A percentile compares a stretch with the other conserved stretches of the same genome.
Evolutionary conservation across 495 filamentous ascomycete genomes (phyloP).

Genomic region (Hypomontagnella submonticulosa): DNA sequence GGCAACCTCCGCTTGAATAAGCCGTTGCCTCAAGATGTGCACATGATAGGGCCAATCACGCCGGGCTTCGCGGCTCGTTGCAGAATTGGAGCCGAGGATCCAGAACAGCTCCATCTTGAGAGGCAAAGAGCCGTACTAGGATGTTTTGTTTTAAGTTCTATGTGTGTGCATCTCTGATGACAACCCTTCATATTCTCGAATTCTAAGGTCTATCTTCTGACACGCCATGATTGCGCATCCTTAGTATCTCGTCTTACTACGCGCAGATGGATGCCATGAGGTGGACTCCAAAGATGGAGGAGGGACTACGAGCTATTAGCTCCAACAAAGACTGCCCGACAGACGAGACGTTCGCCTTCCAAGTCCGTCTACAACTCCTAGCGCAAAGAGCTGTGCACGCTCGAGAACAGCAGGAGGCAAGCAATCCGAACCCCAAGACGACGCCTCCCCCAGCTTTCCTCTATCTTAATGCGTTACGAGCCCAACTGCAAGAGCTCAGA

Average conservation of each 20-base stretch:
- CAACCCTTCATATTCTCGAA: background rate
- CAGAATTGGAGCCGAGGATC: background rate
- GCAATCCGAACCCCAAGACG: background rate
- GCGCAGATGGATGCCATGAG: conserved; percentile 47
- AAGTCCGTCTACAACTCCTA: conserved; percentile 61
- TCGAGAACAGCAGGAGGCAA: conserved; percentile 22
- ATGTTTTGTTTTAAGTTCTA: conserved; percentile 60
- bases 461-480: conserved; percentile 11
- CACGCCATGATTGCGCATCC: conserved; percentile 4
- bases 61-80: conserved; percentile 31
- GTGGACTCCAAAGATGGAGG: conserved; percentile 55
- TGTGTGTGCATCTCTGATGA: conserved; percentile 42
- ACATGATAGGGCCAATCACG: conserved; percentile 32
- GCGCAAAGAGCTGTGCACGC: conserved; percentile 19
- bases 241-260: conserved; percentile 49
- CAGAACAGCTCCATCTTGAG: conserved; percentile 48
- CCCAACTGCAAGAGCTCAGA: conserved; percentile 26
- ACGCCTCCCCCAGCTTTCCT: conserved; percentile 9
- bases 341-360: conserved; percentile 58
- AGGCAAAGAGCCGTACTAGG: conserved; percentile 62
- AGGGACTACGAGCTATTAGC: conserved; percentile 43
- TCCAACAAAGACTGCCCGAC: conserved; percentile 46
- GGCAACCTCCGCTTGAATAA: conserved; percentile 61
- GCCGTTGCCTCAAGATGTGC: conserved; percentile 43
- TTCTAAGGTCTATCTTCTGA: conserved; percentile 1